A percentile compares a stretch with the other conserved stretches of the same genome.
Evolutionary conservation across 2,329 filamentous ascomycete species (phyloP).

Genomic region (Colletotrichum somersetense): DNA sequence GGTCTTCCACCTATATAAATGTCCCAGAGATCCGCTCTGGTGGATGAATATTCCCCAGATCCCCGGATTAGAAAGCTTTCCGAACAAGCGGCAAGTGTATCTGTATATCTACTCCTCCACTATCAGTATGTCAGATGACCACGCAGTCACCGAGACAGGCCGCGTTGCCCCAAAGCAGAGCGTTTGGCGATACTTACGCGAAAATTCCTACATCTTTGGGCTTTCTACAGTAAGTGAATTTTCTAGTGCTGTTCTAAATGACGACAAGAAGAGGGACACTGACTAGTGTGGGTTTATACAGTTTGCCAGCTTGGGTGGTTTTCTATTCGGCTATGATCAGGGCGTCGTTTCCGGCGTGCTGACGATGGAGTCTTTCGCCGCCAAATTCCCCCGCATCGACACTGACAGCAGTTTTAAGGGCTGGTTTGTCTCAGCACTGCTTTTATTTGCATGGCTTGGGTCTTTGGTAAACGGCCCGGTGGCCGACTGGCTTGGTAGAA

Average conservation of each 20-base stretch:
- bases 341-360: constrained; percentile 62
- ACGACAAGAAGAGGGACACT: constrained; percentile 33
- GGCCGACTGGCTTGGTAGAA: constrained; percentile 52
- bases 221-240: constrained; percentile 48
- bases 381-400: constrained; percentile 53
- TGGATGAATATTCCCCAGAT: neutral
- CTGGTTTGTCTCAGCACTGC: constrained; percentile 65
- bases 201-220: constrained; percentile 60
- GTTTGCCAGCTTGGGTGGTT: constrained; percentile 54
- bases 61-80: neutral
- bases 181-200: constrained; percentile 47
- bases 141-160: neutral
- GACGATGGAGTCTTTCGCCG: constrained; percentile 59
- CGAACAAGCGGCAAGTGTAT: neutral
- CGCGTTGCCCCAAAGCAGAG: constrained; percentile 43
- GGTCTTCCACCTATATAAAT: neutral
- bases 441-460: constrained; percentile 63
- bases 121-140: neutral
- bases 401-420: constrained; percentile 61
- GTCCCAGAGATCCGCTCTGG: neutral
- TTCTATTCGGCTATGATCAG: constrained; percentile 64
- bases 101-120: neutral
- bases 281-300: constrained; percentile 47
- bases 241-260: neutral
- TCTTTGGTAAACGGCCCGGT: constrained; percentile 58